Evolutionary conservation across 2,329 filamentous ascomycete species (phyloP).

Genomic region (Coccinonectria pachysandricola): DNA sequence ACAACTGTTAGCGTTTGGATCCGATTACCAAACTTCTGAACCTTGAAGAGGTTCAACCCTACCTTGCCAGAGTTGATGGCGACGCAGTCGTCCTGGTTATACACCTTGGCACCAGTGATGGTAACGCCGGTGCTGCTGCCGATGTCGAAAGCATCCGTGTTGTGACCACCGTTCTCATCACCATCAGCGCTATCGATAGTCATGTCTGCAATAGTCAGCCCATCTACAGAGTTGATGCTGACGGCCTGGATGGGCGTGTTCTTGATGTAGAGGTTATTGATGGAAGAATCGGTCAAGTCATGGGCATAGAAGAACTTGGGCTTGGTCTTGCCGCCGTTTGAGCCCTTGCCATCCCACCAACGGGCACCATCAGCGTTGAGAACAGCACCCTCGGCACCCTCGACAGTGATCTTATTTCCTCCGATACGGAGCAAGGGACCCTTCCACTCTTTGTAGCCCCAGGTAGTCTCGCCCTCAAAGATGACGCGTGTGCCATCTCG

Average conservation of each 20-base stretch:
- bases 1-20: neutral
- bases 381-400: constrained; percentile 11
- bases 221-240: constrained; percentile 25
- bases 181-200: constrained; percentile 30
- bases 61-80: constrained; percentile 41
- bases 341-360: constrained; percentile 14
- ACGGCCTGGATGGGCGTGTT: constrained; percentile 34
- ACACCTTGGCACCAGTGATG: constrained; percentile 41
- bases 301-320: constrained; percentile 17
- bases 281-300: constrained; percentile 19
- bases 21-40: too few relatives aligned
- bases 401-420: constrained; percentile 13
- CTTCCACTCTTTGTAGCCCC: constrained; percentile 16
- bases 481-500: constrained; percentile 13
- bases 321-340: constrained; percentile 11
- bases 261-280: constrained; percentile 28
- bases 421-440: constrained; percentile 12
- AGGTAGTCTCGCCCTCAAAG: constrained; percentile 14
- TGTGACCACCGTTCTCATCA: constrained; percentile 29
- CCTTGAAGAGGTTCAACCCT: too few relatives aligned
- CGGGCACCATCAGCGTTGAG: constrained; percentile 12
- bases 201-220: constrained; percentile 26
- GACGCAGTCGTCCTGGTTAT: constrained; percentile 53
- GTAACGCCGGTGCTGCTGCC: constrained; percentile 37
- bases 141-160: constrained; percentile 52